Evolutionary conservation across 257 asterid species (phyloP).

Genomic region (Cordia subcordata): DNA sequence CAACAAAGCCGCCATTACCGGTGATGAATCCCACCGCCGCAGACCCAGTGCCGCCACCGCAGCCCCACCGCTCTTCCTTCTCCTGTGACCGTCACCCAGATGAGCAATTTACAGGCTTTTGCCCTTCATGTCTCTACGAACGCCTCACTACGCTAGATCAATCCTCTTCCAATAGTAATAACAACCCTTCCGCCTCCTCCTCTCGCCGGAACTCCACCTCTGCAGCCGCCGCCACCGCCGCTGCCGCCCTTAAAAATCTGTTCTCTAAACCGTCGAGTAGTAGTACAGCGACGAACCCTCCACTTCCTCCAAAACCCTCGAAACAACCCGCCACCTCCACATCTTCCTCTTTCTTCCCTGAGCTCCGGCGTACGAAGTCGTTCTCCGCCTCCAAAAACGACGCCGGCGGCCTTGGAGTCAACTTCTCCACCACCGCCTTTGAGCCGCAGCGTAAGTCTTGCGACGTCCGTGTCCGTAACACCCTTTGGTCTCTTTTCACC

Average conservation of each 20-base stretch:
- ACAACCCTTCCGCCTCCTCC: constrained; percentile 38
- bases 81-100: constrained; percentile 83
- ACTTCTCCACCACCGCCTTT: constrained; percentile 24
- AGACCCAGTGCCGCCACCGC: constrained; percentile 85
- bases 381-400: constrained; percentile 88
- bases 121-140: constrained; percentile 88
- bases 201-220: constrained; percentile 76
- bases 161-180: constrained; percentile 41
- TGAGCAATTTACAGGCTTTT: constrained; percentile 79
- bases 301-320: constrained; percentile 31
- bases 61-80: constrained; percentile 85
- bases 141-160: constrained; percentile 73
- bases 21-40: constrained; percentile 74
- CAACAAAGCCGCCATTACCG: constrained; percentile 25
- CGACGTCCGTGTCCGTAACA: constrained; percentile 71
- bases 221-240: constrained; percentile 63
- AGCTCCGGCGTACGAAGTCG: constrained; percentile 78
- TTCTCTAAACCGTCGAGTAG: constrained; percentile 34
- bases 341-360: constrained; percentile 51
- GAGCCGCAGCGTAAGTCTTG: constrained; percentile 91
- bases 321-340: constrained; percentile 40
- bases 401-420: constrained; percentile 58
- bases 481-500: constrained; percentile 58
- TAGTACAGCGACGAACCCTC: neutral
- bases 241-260: constrained; percentile 62